phyloP scores from a whole-genome alignment of 2,329 filamentous ascomycete species.

The Byssothecium circinans region DNA sequence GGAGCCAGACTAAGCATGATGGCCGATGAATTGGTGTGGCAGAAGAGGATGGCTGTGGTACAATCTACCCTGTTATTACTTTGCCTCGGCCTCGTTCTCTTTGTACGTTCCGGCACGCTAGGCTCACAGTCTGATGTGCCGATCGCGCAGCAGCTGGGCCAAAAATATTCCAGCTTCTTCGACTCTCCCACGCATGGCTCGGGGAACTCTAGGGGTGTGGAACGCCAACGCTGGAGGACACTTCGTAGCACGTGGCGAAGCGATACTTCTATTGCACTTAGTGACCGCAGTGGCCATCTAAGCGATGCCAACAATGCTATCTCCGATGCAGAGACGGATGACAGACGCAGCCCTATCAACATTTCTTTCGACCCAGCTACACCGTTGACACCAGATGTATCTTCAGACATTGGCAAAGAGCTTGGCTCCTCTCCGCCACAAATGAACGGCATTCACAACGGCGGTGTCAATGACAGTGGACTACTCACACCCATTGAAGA shows the following conservation, averaged over 20 bases:
- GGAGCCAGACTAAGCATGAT: constrained; percentile 79
- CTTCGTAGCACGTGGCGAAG: constrained; percentile 40
- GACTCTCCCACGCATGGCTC: constrained; percentile 43
- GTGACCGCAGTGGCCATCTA: constrained; percentile 34
- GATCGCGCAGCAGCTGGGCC: constrained; percentile 49
- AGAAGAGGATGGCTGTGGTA: constrained; percentile 90
- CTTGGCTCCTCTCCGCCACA: constrained; percentile 12
- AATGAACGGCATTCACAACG: constrained; percentile 16
- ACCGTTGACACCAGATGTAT: constrained; percentile 23
- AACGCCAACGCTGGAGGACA: constrained; percentile 31
- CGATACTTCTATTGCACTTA: constrained; percentile 34
- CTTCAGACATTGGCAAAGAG: constrained; percentile 12
- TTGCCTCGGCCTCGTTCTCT: constrained; percentile 85
- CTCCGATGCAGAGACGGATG: constrained; percentile 39
- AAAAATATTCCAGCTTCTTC: constrained; percentile 39
- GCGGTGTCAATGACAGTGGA: constrained; percentile 8
- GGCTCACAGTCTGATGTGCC: constrained; percentile 47
- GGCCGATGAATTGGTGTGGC: constrained; percentile 83
- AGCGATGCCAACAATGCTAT: constrained; percentile 21
- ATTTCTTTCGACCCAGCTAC: constrained; percentile 40
- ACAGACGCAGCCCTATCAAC: constrained; percentile 32
- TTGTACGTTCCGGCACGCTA: constrained; percentile 51
- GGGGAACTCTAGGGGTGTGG: constrained; percentile 24
- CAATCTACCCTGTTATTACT: constrained; percentile 85
- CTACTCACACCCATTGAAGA: constrained; percentile 14